phyloP scores from a whole-genome alignment of 73 alveolate genomes.

The Effrenium voratum region DNA sequence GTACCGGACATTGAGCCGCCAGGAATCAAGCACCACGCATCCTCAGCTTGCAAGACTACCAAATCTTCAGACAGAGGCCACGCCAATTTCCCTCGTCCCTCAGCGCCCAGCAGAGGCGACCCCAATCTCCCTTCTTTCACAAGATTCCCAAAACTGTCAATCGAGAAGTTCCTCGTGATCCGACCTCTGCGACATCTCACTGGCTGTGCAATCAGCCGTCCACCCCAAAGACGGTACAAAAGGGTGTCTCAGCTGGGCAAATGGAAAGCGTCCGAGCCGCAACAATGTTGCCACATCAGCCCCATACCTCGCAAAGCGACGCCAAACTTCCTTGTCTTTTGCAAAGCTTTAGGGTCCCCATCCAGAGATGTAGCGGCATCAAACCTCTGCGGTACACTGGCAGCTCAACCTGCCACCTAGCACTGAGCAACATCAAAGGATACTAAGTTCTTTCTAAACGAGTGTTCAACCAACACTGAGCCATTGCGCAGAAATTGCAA shows the following conservation, averaged over 20 bases:
- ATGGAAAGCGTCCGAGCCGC: constrained; percentile 76
- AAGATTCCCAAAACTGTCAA: too few species aligned
- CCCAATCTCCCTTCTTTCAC: too few species aligned
- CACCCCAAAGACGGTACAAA: constrained; percentile 75
- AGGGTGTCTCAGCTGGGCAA: constrained; percentile 67
- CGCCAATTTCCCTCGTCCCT: too few species aligned
- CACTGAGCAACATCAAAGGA: too few species aligned
- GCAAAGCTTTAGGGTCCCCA: too few species aligned
- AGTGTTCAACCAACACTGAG: too few species aligned
- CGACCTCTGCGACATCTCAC: constrained; percentile 84
- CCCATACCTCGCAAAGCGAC: not conserved
- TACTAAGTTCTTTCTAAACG: too few species aligned
- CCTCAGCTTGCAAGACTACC: too few species aligned
- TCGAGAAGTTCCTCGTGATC: not conserved
- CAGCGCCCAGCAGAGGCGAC: too few species aligned
- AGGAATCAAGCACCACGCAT: too few species aligned
- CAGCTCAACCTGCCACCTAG: not conserved
- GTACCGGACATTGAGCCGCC: too few species aligned
- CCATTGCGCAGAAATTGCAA: not conserved
- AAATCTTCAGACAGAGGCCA: too few species aligned
- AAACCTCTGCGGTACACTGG: not conserved
- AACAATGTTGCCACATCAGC: constrained; percentile 34
- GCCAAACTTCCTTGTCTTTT: not conserved
- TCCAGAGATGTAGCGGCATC: not conserved
- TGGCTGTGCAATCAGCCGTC: constrained; percentile 94